Base-by-base conservation (phyloP, 2,329 filamentous ascomycete genomes). In the Colletotrichum sojae region DNA sequence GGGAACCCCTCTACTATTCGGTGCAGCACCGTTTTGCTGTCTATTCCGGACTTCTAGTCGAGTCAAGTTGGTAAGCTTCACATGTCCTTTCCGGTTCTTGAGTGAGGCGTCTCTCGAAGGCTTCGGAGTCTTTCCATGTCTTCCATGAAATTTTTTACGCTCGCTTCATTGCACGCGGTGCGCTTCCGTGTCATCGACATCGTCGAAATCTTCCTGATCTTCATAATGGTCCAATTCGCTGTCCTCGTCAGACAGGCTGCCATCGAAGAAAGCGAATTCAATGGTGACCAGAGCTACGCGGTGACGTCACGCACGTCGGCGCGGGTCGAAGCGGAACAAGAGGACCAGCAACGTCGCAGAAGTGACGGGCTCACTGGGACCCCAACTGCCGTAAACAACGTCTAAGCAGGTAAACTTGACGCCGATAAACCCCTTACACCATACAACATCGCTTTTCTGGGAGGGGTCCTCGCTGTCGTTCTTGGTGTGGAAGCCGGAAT, bases 331-430 rank as follows among this genome's bases (percentile, higher is more conserved):
- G 20, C 73, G 73, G 43, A 76, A 75, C 22, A 73, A 55, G 2
- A 76, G 63, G 25, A 77, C 69, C 8, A 77, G 58, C 2, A 77
- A 63, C 2, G 75, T 77, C 8, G 71, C 72, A 43, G 55, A 71
- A 1, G 64, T 53, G 0, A 74, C 73, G 8, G 39, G 20, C 20
- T 73, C 69, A 6, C 74, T 72, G 1, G 70, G 59, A 13, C 53
- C 60, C 49, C 75, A 63, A 6, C 71, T 54, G 9, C 76, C 76
- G 43, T 77, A 75, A 15, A 76, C 69, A 16, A 77, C 60, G 25
- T 77, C 75, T 16, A 73, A 51, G 31, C 71, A 66, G 9, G 72
- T 72, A 69, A 74, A 77, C 6, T 72, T 72, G 22, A 77, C 71
- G 46, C 75, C 73, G 40, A 77, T 71, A 4, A 73, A 67, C 6